Evolutionary conservation across 805 yeast species (phyloP), one percentile per base, ranked within the genome.

Genomic region (Ogataea nakhonphanomensis): DNA sequence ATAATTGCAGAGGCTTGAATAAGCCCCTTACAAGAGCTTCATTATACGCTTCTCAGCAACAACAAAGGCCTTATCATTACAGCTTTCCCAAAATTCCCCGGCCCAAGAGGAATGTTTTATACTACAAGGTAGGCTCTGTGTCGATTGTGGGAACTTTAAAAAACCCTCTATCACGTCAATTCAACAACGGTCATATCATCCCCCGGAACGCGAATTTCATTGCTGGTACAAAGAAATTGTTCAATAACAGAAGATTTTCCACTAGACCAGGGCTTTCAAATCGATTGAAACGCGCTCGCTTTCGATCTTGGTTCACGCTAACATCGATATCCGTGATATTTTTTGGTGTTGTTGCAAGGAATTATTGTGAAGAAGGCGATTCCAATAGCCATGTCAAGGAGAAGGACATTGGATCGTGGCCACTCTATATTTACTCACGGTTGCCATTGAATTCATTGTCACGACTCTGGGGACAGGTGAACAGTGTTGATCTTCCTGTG

Each of bases 381-480:
- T 67, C 58, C 20, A 62, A 61, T 27, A 66, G 63, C 8, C 35
- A 44, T 5, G 43, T 43, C 5, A 9, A 7, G 15, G 17, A 12
- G n/a, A 12, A 21, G 15, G 73, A 73, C 50, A 90, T 89, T 7
- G 76, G 77, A 49, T 83, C 95, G 7, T 90, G 97, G 97, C 81
- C 84, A 30, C 76, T 91, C 41, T 90, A 87, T 56, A 83, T 93
- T 23, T 93, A 93, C 63, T 79, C 89, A 3, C 81, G 96, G 2
- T 69, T 93, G 33, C 99, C 99, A 1, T 73, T 93, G 58, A 88
- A 90, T 58, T 85, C 96, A 1, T 70, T 89, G 25, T 89, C 97
- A 1, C 76, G 99, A 46, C 65, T 91, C 32, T 93, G 99, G 99
- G 99, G 99, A 24, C 79, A 78, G 53, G 74, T 93, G 43, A 93